These are phyloP conservation scores for Pseudogymnoascus sp. DNA, from an alignment of 2,329 filamentous ascomycete genomes.

Conservation along the genomic window DNA sequence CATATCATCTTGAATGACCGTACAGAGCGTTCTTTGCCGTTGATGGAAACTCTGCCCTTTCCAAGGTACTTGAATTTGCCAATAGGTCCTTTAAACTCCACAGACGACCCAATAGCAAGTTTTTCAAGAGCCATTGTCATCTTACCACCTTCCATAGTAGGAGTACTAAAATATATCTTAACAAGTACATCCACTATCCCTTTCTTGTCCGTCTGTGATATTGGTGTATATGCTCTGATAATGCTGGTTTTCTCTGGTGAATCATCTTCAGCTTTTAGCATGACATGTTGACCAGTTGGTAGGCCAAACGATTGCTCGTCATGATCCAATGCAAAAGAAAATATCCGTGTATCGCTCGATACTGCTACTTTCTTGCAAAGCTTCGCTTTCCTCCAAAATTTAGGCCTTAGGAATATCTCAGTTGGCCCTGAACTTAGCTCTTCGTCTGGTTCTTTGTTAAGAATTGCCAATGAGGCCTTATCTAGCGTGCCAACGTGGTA, in stretches of 20 bases:
- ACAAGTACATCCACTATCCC: conserved; percentile 69
- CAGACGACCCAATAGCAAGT: conserved; percentile 61
- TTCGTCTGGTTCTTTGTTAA: conserved; percentile 40
- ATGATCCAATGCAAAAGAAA: conserved; percentile 73
- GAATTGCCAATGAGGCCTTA: conserved; percentile 45
- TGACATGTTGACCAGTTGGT: conserved; percentile 78
- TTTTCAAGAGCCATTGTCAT: conserved; percentile 77
- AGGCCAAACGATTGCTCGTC: conserved; percentile 63
- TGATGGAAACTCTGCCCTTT: conserved; percentile 55
- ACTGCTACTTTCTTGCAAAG: conserved; percentile 62
- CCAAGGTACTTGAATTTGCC: conserved; percentile 79
- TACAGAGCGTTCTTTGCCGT: conserved; percentile 48
- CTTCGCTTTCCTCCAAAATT: conserved; percentile 65
- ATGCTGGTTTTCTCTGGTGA: conserved; percentile 60
- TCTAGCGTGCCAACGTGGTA: conserved; percentile 81
- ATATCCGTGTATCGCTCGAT: conserved; percentile 73
- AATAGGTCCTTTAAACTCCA: conserved; percentile 83
- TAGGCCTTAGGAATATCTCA: conserved; percentile 61
- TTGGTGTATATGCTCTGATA: conserved; percentile 81
- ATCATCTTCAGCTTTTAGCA: conserved; percentile 67
- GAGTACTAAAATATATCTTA: conserved; percentile 68
- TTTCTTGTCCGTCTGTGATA: conserved; percentile 54
- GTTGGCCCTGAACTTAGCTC: conserved; percentile 31
- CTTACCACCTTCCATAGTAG: conserved; percentile 55
- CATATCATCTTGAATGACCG: conserved; percentile 78